Evolutionary conservation across 768 basidiomycete species (phyloP), one percentile per base, ranked within the genome.

Genomic region (Gloeostereum incarnatum): DNA sequence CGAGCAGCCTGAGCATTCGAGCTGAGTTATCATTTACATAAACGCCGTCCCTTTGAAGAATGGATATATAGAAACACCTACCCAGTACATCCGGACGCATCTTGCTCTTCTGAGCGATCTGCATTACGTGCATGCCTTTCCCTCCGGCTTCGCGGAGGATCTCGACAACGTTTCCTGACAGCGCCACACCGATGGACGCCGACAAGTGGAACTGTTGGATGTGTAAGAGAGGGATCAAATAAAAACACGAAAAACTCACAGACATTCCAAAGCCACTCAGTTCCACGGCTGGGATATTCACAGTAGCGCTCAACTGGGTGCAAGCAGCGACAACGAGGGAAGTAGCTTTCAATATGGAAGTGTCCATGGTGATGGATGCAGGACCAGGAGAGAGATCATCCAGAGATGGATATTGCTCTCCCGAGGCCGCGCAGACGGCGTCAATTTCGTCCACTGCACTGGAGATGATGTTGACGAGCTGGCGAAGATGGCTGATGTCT

Each of bases 221-320:
- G n/a, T n/a, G n/a, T 24, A 18, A 40, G 17, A 10, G 16, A 19
- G 29, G 29, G 30, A 16, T 32, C 20, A 14, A 32, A 45, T 38
- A 20, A 41, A 40, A 44, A 30, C 16, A 34, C 35, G 18, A 22
- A 34, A n/a, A 8, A 63, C 79, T 44, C 48, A 85, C 83, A 27
- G 68, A 71, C 77, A 84, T 81, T 10, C 65, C 57, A 2, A 80
- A 80, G 52, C 85, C 84, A 48, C 81, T 82, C 6, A 87, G 59
- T n/a, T 73, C 70, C 22, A 81, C 58, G 53, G 84, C 82, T 20
- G 83, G 81, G 3, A 61, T 60, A 48, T 84, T 80, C 16, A 83
- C 76, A 16, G 71, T 76, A 4, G 67, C 72, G 7, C 71, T 61
- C 41, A 87, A 58, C 50, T 86, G 84, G 3, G 75, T 79, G 18